Percentiles rank a stretch among this genome's conserved stretches.
phyloP scores from a whole-genome alignment of 2,329 filamentous ascomycete species.

The Escovopsis sp. region DNA sequence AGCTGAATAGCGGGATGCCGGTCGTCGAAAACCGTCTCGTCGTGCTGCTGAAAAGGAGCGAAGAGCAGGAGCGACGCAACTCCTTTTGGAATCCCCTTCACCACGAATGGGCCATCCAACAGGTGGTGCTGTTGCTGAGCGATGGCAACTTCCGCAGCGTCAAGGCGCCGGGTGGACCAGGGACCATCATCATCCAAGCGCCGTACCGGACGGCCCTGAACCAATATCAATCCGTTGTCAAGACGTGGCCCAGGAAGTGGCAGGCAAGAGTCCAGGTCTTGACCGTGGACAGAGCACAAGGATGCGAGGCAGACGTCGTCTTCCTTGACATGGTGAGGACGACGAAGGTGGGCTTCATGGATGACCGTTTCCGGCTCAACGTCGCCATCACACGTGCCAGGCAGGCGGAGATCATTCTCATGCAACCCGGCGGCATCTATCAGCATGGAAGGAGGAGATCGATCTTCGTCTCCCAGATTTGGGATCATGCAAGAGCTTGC shows the following conservation, averaged over 20 bases:
- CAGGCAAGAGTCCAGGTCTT: conserved; percentile 22
- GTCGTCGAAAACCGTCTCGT: conserved; percentile 22
- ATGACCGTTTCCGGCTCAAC: conserved; percentile 28
- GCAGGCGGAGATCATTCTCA: conserved; percentile 29
- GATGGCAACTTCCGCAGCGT: conserved; percentile 18
- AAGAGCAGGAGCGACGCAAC: conserved; percentile 13
- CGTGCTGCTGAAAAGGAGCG: conserved; percentile 14
- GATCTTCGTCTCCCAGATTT: conserved; percentile 14
- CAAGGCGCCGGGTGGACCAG: conserved; percentile 10
- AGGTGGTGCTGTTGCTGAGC: conserved; percentile 16
- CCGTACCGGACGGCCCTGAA: conserved; percentile 25
- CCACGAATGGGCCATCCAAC: conserved; percentile 20
- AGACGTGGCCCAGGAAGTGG: conserved; percentile 12
- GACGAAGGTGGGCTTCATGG: conserved; percentile 22
- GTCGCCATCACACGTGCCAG: conserved; percentile 29
- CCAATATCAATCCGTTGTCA: conserved; percentile 19
- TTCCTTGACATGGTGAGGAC: conserved; percentile 32
- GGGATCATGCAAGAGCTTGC: conserved; percentile 15
- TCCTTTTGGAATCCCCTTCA: conserved; percentile 28
- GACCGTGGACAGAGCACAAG: conserved; percentile 30
- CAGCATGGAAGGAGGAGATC: conserved; percentile 7
- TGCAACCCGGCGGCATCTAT: conserved; percentile 16
- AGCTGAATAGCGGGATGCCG: conserved; percentile 6
- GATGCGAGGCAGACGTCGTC: conserved; percentile 32
- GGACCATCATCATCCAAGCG: conserved; percentile 27